These are phyloP conservation scores for Neofusicoccum laricinum DNA, from an alignment of 2,329 filamentous ascomycete species.

Conservation along the genomic window DNA sequence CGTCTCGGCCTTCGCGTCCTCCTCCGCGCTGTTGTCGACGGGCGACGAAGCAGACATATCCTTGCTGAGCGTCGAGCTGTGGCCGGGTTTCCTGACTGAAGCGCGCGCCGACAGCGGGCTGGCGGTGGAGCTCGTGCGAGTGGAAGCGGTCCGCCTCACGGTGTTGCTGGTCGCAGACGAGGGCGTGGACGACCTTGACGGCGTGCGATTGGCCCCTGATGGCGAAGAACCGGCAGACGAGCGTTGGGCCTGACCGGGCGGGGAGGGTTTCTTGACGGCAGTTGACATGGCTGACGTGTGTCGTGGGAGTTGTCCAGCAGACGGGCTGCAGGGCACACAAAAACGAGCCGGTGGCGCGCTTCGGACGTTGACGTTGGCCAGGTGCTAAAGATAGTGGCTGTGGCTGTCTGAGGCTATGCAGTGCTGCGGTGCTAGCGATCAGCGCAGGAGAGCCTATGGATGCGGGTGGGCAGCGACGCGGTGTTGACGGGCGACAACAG, in stretches of 20 bases:
- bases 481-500: background rate
- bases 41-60: slow-evolving; percentile 20
- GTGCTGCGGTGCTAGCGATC: slow-evolving; percentile 6
- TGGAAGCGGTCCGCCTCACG: slow-evolving; percentile 15
- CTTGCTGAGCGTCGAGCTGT: slow-evolving; percentile 32
- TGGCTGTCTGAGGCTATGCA: slow-evolving; percentile 13
- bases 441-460: background rate
- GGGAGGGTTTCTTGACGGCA: slow-evolving; percentile 35
- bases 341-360: slow-evolving; percentile 4
- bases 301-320: background rate
- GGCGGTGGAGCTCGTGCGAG: slow-evolving; percentile 23
- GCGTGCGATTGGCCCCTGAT: slow-evolving; percentile 32
- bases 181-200: slow-evolving; percentile 26
- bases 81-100: slow-evolving; percentile 35
- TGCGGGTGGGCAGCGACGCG: background rate
- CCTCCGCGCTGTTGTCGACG: slow-evolving; percentile 30
- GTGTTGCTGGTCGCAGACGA: background rate
- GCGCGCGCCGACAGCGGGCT: slow-evolving; percentile 39
- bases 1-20: slow-evolving; percentile 76
- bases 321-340: slow-evolving; percentile 7
- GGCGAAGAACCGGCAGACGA: slow-evolving; percentile 26
- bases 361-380: background rate
- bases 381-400: slow-evolving; percentile 16
- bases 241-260: slow-evolving; percentile 30
- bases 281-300: slow-evolving; percentile 29